Evolutionary conservation across 106 monocot genomes (phyloP).

Genomic region (Dioscorea dumetorum): DNA sequence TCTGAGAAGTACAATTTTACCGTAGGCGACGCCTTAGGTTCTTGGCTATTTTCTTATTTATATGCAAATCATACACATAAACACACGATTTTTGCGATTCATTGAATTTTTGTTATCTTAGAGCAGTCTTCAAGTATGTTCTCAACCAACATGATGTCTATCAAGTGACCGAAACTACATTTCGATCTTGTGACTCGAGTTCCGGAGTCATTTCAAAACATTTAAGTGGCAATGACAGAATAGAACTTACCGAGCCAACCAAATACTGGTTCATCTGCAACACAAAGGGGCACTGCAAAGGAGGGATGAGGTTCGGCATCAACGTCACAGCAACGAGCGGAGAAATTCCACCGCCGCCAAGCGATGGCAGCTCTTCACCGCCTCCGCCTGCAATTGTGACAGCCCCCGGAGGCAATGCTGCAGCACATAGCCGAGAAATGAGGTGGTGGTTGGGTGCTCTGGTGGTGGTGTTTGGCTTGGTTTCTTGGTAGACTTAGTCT

Average conservation of each 20-base stretch:
- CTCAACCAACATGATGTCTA: not conserved
- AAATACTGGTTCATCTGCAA: constrained; percentile 6
- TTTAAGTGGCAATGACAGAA: not conserved
- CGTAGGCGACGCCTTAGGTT: not conserved
- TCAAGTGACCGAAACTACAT: not conserved
- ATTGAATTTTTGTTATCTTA: not conserved
- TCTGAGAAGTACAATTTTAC: constrained; percentile 2
- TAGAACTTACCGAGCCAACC: not conserved
- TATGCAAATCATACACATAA: not conserved
- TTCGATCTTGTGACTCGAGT: not conserved
- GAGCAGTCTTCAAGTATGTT: constrained; percentile 2
- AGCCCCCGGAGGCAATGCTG: not conserved
- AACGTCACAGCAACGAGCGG: not conserved
- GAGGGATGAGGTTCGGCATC: constrained; percentile 5
- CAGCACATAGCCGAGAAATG: not conserved
- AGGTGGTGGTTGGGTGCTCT: not conserved
- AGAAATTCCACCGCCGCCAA: not conserved
- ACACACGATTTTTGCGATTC: too few relatives aligned
- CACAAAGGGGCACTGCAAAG: constrained; percentile 1
- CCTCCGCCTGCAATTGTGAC: not conserved
- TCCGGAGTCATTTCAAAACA: not conserved
- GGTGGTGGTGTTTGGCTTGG: not conserved
- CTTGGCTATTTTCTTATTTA: too few relatives aligned
- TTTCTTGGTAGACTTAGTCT: not conserved
- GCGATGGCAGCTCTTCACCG: too few relatives aligned